Conservation (phyloP, 2,329 filamentous ascomycete genomes). For the Cadophora gregata region DNA sequence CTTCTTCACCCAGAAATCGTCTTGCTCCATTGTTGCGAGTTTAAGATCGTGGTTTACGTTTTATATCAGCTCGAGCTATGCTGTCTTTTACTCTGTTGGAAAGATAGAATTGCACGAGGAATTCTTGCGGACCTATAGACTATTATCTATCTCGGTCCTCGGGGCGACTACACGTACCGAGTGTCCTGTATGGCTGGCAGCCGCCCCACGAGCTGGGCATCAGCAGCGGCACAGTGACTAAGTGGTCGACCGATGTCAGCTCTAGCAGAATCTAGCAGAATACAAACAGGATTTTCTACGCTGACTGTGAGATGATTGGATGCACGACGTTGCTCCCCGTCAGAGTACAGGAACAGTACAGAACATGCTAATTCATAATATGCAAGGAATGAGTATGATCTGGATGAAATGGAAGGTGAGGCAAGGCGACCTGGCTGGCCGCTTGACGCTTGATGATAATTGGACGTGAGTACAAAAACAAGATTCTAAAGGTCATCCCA, state of each 20-base stretch:
- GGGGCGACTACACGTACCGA: neutral
- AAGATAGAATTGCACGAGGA: neutral
- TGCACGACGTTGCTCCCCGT: neutral
- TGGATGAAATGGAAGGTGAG: neutral
- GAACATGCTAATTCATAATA: neutral
- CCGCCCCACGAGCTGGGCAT: neutral
- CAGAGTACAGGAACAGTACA: neutral
- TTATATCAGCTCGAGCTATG: neutral
- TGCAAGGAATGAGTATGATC: too few relatives aligned
- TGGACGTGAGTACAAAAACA: too few relatives aligned
- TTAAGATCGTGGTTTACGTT: neutral
- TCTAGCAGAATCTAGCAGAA: neutral
- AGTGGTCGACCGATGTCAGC: neutral
- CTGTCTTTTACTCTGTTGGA: neutral
- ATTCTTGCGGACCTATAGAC: neutral
- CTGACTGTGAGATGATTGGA: neutral
- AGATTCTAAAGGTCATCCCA: too few relatives aligned
- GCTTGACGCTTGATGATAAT: too few relatives aligned
- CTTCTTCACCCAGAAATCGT: constrained; percentile 5
- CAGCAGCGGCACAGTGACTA: neutral
- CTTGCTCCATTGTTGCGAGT: constrained; percentile 5
- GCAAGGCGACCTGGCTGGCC: too few relatives aligned
- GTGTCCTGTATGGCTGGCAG: neutral
- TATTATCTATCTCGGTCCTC: neutral
- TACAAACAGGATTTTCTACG: neutral